Conservation (phyloP, 805 yeast genomes). For the Candida sithepensis region DNA sequence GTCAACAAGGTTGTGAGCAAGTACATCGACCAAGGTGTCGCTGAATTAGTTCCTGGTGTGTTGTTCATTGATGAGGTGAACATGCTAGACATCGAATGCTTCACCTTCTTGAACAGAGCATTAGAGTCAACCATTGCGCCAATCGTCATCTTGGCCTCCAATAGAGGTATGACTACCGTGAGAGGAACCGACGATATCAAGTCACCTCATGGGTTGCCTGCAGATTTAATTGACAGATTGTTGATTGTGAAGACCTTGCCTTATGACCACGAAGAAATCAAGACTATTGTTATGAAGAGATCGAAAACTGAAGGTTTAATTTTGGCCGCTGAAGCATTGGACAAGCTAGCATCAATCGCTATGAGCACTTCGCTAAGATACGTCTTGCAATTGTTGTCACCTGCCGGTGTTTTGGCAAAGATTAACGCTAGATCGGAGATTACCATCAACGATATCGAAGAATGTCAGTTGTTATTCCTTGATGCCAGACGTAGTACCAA, state of each 20-base stretch:
- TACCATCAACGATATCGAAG: conserved; percentile 78
- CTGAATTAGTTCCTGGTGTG: conserved; percentile 97
- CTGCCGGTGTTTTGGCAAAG: conserved; percentile 79
- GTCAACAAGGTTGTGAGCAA: conserved; percentile 95
- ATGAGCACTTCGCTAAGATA: conserved; percentile 88
- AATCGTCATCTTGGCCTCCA: conserved; percentile 96
- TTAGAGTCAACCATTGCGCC: conserved; percentile 96
- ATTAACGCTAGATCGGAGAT: conserved; percentile 64
- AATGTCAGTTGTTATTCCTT: conserved; percentile 80
- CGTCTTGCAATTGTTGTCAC: conserved; percentile 86
- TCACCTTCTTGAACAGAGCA: conserved; percentile 93
- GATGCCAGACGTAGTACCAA: conserved; percentile 89
- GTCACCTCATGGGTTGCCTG: conserved; percentile 97
- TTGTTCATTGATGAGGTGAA: conserved; percentile 97
- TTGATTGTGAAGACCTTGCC: conserved; percentile 84
- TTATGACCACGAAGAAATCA: conserved; percentile 79
- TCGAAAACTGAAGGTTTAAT: conserved; percentile 94
- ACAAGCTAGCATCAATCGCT: conserved; percentile 84
- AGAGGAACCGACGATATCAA: conserved; percentile 84
- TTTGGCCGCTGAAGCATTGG: conserved; percentile 75
- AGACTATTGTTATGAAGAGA: conserved; percentile 81
- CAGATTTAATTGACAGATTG: conserved; percentile 89
- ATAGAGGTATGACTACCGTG: conserved; percentile 90
- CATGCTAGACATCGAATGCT: conserved; percentile 96
- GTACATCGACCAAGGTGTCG: conserved; percentile 99